phyloP scores from a whole-genome alignment of 805 yeast genomes.

The Saturnispora diversa region DNA sequence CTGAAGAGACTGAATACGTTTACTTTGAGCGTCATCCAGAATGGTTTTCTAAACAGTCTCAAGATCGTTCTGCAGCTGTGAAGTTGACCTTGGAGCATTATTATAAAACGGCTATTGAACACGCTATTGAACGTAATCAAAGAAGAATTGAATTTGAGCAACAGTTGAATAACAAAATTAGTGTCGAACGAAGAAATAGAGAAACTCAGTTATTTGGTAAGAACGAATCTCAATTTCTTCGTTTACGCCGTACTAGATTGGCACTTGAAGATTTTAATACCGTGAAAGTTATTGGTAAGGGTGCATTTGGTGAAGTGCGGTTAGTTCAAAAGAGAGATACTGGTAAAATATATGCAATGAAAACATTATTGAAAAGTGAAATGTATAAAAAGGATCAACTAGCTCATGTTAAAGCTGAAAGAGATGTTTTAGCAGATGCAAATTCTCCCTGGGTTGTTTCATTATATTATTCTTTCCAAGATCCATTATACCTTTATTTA shows the following conservation, averaged over 20 bases:
- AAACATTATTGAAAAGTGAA: slow-evolving; percentile 80
- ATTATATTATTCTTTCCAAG: slow-evolving; percentile 75
- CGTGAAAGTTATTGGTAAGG: slow-evolving; percentile 88
- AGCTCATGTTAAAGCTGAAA: slow-evolving; percentile 92
- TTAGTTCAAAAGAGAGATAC: slow-evolving; percentile 89
- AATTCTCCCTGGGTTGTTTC: slow-evolving; percentile 88
- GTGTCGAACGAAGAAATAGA: slow-evolving; percentile 79
- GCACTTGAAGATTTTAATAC: slow-evolving; percentile 79
- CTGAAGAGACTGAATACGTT: slow-evolving; percentile 40
- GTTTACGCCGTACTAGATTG: slow-evolving; percentile 77
- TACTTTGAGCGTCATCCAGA: slow-evolving; percentile 81
- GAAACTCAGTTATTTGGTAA: slow-evolving; percentile 77
- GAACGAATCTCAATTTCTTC: slow-evolving; percentile 78
- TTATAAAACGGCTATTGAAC: slow-evolving; percentile 76
- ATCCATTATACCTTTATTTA: slow-evolving; percentile 60
- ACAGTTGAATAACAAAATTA: slow-evolving; percentile 57
- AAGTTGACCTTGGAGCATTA: slow-evolving; percentile 76
- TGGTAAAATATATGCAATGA: slow-evolving; percentile 91
- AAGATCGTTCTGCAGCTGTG: slow-evolving; percentile 77
- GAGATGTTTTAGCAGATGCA: slow-evolving; percentile 88
- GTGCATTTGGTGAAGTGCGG: slow-evolving; percentile 96
- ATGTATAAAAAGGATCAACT: slow-evolving; percentile 92
- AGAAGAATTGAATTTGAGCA: slow-evolving; percentile 81
- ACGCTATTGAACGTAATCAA: slow-evolving; percentile 93
- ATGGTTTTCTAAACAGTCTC: slow-evolving; percentile 59